These are phyloP conservation scores for Neofusicoccum sp. DNA, from an alignment of 2,329 filamentous ascomycete species.

Conservation along the genomic window DNA sequence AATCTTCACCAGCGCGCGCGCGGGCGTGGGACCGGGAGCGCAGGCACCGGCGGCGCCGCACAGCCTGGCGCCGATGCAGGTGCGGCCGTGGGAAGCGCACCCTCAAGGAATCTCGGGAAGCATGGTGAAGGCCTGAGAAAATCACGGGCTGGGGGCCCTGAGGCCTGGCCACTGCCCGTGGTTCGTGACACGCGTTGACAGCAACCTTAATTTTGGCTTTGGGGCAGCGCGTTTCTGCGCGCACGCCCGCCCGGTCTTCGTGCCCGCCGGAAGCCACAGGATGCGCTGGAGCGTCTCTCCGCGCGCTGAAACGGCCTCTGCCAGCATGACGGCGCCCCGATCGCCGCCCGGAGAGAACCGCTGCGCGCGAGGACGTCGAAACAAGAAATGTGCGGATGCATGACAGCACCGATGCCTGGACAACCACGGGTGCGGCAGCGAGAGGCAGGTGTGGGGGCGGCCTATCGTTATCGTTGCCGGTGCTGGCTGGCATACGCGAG, in stretches of 20 bases:
- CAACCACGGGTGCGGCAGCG: slow-evolving; percentile 1
- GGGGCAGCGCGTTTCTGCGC: slow-evolving; percentile 7
- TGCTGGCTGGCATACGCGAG: slow-evolving; percentile 3
- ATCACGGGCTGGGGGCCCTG: slow-evolving; percentile 15
- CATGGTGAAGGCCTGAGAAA: slow-evolving; percentile 20
- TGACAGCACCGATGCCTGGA: slow-evolving; percentile 8
- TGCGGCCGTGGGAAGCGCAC: slow-evolving; percentile 16
- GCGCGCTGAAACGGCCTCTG: slow-evolving; percentile 1
- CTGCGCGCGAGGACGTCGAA: background rate
- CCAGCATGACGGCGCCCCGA: background rate
- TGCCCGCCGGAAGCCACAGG: background rate
- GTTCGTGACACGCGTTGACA: slow-evolving; percentile 19
- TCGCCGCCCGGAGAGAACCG: slow-evolving; percentile 10
- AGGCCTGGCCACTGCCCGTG: slow-evolving; percentile 12
- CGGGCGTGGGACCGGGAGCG: slow-evolving; percentile 5
- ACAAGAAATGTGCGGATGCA: slow-evolving; percentile 15
- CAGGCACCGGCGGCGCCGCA: slow-evolving; percentile 6
- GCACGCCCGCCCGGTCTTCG: slow-evolving; percentile 9
- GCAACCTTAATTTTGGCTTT: slow-evolving; percentile 20
- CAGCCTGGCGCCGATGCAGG: slow-evolving; percentile 3
- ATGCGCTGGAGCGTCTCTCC: background rate
- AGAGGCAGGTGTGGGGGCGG: slow-evolving; percentile 1
- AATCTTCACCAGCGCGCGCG: slow-evolving; percentile 15
- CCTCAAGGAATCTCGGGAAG: slow-evolving; percentile 22
- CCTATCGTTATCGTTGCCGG: slow-evolving; percentile 13